A percentile compares a stretch with the other conserved stretches of the same genome.
Conservation (phyloP, 306 rosid species). For the Vigna angularis region DNA sequence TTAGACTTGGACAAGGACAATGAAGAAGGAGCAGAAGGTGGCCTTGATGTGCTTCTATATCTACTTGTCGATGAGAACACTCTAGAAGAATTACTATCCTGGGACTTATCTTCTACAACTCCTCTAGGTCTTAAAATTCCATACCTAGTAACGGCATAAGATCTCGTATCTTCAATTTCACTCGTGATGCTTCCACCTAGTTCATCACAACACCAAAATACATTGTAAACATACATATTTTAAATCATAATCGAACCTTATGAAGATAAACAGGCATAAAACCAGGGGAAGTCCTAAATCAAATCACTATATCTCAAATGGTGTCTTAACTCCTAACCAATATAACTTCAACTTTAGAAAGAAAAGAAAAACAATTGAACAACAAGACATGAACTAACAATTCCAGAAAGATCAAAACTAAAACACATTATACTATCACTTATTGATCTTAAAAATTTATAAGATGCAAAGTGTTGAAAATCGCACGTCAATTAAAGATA, state of each 20-base stretch:
- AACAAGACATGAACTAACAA: slow-evolving; percentile 25
- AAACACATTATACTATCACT: not conserved
- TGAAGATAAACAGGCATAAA: slow-evolving; percentile 29
- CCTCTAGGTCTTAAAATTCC: slow-evolving; percentile 43
- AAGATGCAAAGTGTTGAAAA: not conserved
- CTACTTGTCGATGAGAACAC: slow-evolving; percentile 42
- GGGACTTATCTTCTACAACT: slow-evolving; percentile 49
- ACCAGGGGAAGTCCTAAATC: not conserved
- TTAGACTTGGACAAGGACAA: slow-evolving; percentile 39
- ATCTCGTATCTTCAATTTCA: slow-evolving; percentile 55
- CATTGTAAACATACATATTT: slow-evolving; percentile 40
- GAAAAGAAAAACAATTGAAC: slow-evolving; percentile 14
- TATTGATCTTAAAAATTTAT: slow-evolving; percentile 1
- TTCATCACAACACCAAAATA: slow-evolving; percentile 50
- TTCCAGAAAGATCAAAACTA: slow-evolving; percentile 1
- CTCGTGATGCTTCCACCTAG: slow-evolving; percentile 64
- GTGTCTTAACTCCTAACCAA: slow-evolving; percentile 7
- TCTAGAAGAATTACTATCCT: slow-evolving; percentile 50
- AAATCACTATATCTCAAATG: slow-evolving; percentile 24
- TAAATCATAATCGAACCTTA: slow-evolving; percentile 36
- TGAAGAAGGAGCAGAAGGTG: slow-evolving; percentile 44
- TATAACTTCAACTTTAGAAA: slow-evolving; percentile 18
- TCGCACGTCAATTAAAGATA: too few species aligned
- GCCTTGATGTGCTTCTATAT: slow-evolving; percentile 33
- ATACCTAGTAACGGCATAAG: slow-evolving; percentile 47